Conservation (phyloP, 1,284 basidiomycete genomes). For the Gymnopus androsaceus region DNA sequence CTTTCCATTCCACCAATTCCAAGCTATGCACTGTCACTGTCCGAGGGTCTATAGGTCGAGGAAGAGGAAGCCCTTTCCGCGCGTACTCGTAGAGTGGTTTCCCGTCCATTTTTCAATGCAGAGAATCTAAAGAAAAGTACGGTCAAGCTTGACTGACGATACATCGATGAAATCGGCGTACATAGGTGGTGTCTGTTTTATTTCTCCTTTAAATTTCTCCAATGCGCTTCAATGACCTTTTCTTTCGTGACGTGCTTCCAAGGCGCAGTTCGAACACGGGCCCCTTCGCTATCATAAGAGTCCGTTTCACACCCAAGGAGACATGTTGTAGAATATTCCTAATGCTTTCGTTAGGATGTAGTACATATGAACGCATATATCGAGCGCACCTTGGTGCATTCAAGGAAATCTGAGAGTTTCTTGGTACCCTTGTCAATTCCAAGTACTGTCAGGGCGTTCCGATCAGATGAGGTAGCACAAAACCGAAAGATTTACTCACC, state of each 20-base stretch:
- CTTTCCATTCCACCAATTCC: constrained; percentile 72
- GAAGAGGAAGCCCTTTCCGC: constrained; percentile 84
- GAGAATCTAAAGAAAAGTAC: constrained; percentile 80
- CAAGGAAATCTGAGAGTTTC: constrained; percentile 80
- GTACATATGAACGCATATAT: constrained; percentile 2
- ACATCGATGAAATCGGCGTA: constrained; percentile 40
- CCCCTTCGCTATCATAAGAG: constrained; percentile 90
- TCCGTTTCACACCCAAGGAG: constrained; percentile 94
- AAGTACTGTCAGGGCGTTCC: constrained; percentile 59
- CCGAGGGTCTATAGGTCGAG: constrained; percentile 90
- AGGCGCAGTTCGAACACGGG: constrained; percentile 72
- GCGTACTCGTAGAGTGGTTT: constrained; percentile 97
- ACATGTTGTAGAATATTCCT: constrained; percentile 93
- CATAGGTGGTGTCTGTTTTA: constrained; percentile 92
- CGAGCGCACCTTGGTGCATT: constrained; percentile 81
- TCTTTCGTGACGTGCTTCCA: constrained; percentile 87
- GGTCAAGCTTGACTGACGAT: constrained; percentile 17
- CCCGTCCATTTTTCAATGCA: constrained; percentile 97
- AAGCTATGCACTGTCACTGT: constrained; percentile 82
- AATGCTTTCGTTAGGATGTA: constrained; percentile 18
- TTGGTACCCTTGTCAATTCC: constrained; percentile 93
- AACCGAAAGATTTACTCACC: constrained; percentile 44
- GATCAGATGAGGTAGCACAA: constrained; percentile 12
- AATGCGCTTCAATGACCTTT: constrained; percentile 72
- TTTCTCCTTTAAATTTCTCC: constrained; percentile 82